These are phyloP conservation scores for Raffaelea ambrosiae DNA, from an alignment of 2,329 filamentous ascomycete species.

Conservation along the genomic window DNA sequence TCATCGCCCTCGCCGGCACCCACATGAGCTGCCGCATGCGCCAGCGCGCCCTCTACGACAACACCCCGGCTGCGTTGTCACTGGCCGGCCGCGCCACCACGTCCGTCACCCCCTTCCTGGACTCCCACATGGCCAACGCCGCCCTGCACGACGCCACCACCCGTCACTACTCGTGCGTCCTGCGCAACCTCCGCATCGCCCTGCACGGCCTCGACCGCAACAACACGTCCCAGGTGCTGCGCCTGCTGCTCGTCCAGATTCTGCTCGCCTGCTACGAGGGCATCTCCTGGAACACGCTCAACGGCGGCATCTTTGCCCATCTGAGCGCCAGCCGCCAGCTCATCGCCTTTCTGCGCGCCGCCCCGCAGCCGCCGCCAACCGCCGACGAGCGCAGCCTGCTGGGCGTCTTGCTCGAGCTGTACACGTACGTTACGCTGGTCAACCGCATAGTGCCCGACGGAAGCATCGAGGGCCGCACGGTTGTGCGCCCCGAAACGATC, in stretches of 20 bases:
- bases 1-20: conserved; percentile 13
- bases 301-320: conserved; percentile 13
- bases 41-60: not conserved
- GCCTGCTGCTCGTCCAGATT: conserved; percentile 10
- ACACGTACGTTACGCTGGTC: conserved; percentile 12
- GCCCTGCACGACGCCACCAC: conserved; percentile 12
- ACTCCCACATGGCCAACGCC: not conserved
- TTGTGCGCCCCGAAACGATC: not conserved
- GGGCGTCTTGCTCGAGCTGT: conserved; percentile 12
- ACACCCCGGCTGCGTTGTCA: not conserved
- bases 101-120: not conserved
- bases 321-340: conserved; percentile 15
- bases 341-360: conserved; percentile 13
- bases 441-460: conserved; percentile 12
- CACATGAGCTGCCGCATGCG: conserved; percentile 6
- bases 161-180: conserved; percentile 13
- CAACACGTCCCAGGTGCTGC: conserved; percentile 11
- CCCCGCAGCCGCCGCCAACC: conserved; percentile 5
- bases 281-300: conserved; percentile 10
- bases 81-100: not conserved
- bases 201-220: conserved; percentile 9
- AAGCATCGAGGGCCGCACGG: conserved; percentile 2
- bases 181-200: conserved; percentile 11
- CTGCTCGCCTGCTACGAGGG: conserved; percentile 13
- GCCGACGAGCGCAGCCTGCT: conserved; percentile 10